Evolutionary conservation across 306 rosid species (phyloP).

Genomic region (Vicia faba): DNA sequence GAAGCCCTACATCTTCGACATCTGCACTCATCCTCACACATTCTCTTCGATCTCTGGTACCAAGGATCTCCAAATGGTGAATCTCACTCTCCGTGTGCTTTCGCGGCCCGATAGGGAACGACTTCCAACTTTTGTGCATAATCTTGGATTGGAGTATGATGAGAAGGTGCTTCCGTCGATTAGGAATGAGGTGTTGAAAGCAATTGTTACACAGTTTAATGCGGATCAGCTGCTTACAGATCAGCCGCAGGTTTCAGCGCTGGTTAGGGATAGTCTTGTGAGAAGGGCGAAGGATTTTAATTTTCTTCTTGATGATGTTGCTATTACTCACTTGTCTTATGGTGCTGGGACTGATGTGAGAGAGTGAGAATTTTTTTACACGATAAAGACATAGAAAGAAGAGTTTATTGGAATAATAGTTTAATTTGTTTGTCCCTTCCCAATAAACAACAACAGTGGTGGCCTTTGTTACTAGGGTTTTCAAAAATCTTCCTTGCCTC

Average conservation of each 20-base stretch:
- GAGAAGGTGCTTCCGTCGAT: constrained; percentile 94
- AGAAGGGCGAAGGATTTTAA: constrained; percentile 84
- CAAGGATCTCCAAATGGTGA: constrained; percentile 92
- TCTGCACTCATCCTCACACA: constrained; percentile 83
- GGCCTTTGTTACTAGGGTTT: too few relatives aligned
- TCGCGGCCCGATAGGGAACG: constrained; percentile 77
- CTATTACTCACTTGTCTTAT: constrained; percentile 82
- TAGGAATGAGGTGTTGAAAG: constrained; percentile 85
- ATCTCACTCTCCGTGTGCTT: constrained; percentile 78
- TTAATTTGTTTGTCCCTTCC: too few relatives aligned
- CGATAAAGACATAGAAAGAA: too few relatives aligned
- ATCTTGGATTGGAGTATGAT: constrained; percentile 90
- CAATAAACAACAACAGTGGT: too few relatives aligned
- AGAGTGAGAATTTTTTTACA: too few relatives aligned
- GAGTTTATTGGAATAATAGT: too few relatives aligned
- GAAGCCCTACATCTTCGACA: constrained; percentile 89
- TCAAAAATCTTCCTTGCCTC: too few relatives aligned
- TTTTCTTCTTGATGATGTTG: constrained; percentile 82
- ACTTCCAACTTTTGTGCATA: constrained; percentile 74
- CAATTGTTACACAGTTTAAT: constrained; percentile 88
- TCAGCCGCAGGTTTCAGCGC: constrained; percentile 79
- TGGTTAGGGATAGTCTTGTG: constrained; percentile 75
- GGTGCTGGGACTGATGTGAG: too few relatives aligned
- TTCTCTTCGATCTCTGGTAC: constrained; percentile 90
- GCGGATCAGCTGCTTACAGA: constrained; percentile 95